Percentiles rank a stretch among this genome's conserved stretches.
Evolutionary conservation across 306 rosid genomes (phyloP).

Genomic region (Prunus persica): DNA sequence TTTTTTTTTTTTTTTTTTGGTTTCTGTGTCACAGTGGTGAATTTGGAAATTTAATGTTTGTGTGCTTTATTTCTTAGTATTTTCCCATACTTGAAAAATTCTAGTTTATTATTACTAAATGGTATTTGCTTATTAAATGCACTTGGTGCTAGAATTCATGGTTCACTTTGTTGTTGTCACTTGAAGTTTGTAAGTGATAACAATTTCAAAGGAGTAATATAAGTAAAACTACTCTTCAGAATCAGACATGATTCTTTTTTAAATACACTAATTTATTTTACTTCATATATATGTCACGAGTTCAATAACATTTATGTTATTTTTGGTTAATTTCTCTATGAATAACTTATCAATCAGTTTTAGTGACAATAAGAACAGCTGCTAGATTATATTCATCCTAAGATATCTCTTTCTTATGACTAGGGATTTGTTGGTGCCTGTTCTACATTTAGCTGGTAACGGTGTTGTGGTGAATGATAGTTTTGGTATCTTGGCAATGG

Average conservation of each 20-base stretch:
- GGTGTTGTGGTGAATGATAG: conserved; percentile 37
- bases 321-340: conserved; percentile 5
- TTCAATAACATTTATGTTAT: not conserved
- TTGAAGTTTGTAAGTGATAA: not conserved
- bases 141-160: not conserved
- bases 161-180: not conserved
- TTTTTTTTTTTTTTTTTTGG: not conserved
- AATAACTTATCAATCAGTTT: conserved; percentile 5
- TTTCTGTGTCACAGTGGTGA: conserved; percentile 1
- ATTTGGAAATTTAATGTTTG: conserved; percentile 21
- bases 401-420: conserved; percentile 29
- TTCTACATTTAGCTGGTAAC: conserved; percentile 27
- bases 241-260: not conserved
- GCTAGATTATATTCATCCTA: conserved; percentile 19
- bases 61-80: not conserved
- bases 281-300: not conserved
- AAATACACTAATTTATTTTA: not conserved
- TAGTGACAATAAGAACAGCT: conserved; percentile 18
- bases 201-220: too few species aligned
- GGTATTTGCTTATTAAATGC: not conserved
- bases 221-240: not conserved
- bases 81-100: not conserved
- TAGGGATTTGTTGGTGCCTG: conserved; percentile 29
- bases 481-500: conserved; percentile 43
- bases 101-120: not conserved